Percentiles rank a stretch among this genome's conserved stretches.
phyloP scores from a whole-genome alignment of 78 protist genomes.

The Chrysochromulina tobinii region DNA sequence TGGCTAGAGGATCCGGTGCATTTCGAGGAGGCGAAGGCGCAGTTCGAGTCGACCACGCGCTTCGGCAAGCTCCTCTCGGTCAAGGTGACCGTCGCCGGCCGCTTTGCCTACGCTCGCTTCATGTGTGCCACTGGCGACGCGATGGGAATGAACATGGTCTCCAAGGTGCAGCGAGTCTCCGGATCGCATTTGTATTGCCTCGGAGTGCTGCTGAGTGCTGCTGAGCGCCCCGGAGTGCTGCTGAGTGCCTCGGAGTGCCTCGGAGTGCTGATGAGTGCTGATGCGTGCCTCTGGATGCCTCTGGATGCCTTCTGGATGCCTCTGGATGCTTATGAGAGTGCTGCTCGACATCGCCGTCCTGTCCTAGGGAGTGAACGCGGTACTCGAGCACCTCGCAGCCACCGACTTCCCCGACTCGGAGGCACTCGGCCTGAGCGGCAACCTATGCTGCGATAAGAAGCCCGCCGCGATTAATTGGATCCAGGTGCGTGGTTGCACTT shows the following conservation, averaged over 20 bases:
- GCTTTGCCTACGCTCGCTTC: slow-evolving; percentile 69
- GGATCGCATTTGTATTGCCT: too few species aligned
- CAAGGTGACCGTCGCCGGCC: slow-evolving; percentile 50
- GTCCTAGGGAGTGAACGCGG: slow-evolving; percentile 48
- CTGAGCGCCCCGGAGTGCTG: too few species aligned
- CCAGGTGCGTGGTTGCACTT: neutral
- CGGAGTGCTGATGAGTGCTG: too few species aligned
- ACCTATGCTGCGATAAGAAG: slow-evolving; percentile 89
- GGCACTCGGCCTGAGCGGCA: slow-evolving; percentile 67
- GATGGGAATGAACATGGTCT: slow-evolving; percentile 95
- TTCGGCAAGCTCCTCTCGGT: slow-evolving; percentile 62
- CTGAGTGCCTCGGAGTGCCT: too few species aligned
- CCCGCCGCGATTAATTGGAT: slow-evolving; percentile 62
- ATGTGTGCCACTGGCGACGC: slow-evolving; percentile 82
- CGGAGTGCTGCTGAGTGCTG: too few species aligned
- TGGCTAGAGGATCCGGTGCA: slow-evolving; percentile 59
- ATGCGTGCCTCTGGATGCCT: too few species aligned
- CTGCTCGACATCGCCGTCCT: too few species aligned
- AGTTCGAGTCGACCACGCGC: slow-evolving; percentile 67
- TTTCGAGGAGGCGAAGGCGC: neutral
- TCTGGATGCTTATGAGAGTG: too few species aligned
- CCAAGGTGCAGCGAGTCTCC: slow-evolving; percentile 43
- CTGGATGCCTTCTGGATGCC: too few species aligned
- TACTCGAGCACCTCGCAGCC: slow-evolving; percentile 31
- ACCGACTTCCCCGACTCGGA: slow-evolving; percentile 50